Evolutionary conservation across 2,329 filamentous ascomycete genomes (phyloP).

Genomic region (Metarhizium rileyi): DNA sequence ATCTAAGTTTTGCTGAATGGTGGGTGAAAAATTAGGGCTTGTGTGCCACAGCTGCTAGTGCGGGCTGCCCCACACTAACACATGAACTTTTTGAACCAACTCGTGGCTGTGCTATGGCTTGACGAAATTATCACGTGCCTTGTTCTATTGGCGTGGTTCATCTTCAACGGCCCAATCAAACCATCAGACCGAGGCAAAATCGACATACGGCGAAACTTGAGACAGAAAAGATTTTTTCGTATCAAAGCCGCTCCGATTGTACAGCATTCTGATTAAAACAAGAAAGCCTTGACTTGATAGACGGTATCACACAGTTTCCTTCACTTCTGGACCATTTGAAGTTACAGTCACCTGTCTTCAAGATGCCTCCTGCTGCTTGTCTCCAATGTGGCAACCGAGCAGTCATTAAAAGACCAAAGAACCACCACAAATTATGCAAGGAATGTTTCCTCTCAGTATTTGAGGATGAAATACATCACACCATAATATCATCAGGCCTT

Average conservation of each 20-base stretch:
- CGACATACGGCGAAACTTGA: neutral
- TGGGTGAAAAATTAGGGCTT: slow-evolving; percentile 30
- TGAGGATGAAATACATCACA: slow-evolving; percentile 89
- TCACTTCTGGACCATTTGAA: no score
- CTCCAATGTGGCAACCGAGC: slow-evolving; percentile 69
- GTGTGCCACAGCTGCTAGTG: slow-evolving; percentile 5
- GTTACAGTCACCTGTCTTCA: neutral
- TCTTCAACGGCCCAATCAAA: neutral
- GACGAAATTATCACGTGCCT: slow-evolving; percentile 1
- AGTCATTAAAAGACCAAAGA: slow-evolving; percentile 88
- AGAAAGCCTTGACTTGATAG: neutral
- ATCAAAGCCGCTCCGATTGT: neutral
- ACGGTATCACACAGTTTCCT: neutral
- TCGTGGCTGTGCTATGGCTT: slow-evolving; percentile 9
- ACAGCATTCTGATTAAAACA: neutral
- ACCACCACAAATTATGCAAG: slow-evolving; percentile 87
- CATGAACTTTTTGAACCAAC: neutral
- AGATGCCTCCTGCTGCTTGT: slow-evolving; percentile 71
- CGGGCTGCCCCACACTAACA: slow-evolving; percentile 13
- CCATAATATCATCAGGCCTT: slow-evolving; percentile 70
- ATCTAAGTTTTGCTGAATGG: slow-evolving; percentile 19
- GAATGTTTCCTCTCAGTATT: slow-evolving; percentile 80
- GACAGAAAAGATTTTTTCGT: neutral
- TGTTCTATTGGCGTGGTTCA: neutral
- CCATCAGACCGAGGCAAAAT: neutral